Evolutionary conservation across 2,329 filamentous ascomycete genomes (phyloP), one percentile per base, ranked within the genome.

Genomic region (Monilinia laxa): DNA sequence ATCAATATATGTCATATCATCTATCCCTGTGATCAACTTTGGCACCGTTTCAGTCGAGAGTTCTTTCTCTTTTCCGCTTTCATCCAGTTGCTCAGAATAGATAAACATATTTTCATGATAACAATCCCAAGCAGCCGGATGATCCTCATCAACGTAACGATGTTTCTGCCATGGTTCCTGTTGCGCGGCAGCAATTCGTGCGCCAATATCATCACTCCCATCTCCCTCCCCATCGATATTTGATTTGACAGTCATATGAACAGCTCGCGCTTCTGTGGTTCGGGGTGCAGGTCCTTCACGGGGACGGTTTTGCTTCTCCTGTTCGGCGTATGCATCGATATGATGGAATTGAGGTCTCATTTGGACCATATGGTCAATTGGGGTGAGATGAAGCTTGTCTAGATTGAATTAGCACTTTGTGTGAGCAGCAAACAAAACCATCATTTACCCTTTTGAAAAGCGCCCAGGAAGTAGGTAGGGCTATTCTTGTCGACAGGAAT

Each of bases 271-370:
- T 70, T 88, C 86, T 5, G 80, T 77, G 31, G 68, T 47, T 54
- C 68, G 66, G 28, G 69, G 56, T 38, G 69, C 65, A n/a, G 63
- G 52, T 28, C 68, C 68, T 72, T 81, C 73, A 72, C 78, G 74
- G 72, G 78, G 69, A 78, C 80, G 62, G 71, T 78, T 10, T 82
- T 82, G 66, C 51, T 71, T 71, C 76, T 79, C 64, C 79, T 91
- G 84, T 73, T 97, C 92, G 57, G 89, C 83, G 56, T 87, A 80
- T 4, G 95, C 94, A 79, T 98, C 95, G 72, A 98, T 84, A 79
- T 98, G 93, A 79, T 97, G 92, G 69, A 96, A 90, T 75, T 97
- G 92, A 0, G 95, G 93, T 4, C 93, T 90, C 75, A 99, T 87
- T 76, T 96, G 92, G 53, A 96, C 90, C 55, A 97, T 86, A 2